phyloP scores from a whole-genome alignment of 2,329 filamentous ascomycete genomes.

The Xylariaceae sp. region DNA sequence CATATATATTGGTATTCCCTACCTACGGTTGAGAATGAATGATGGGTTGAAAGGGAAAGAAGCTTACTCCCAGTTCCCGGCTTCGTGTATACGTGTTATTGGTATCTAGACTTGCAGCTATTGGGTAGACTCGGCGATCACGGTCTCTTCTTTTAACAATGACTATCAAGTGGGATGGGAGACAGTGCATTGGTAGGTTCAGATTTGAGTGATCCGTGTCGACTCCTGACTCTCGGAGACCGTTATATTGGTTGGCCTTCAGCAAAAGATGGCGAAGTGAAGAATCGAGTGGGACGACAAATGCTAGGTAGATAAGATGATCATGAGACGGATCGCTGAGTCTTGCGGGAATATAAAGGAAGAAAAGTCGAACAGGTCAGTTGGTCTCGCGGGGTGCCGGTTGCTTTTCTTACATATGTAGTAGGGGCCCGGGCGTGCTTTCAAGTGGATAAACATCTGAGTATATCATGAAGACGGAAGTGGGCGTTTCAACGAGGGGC shows the following conservation, averaged over 20 bases:
- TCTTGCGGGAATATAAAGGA: neutral
- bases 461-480: too few relatives aligned
- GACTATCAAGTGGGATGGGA: neutral
- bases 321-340: neutral
- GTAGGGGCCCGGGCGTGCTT: neutral
- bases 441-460: neutral
- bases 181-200: neutral
- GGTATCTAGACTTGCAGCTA: conserved; percentile 5
- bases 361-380: neutral
- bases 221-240: neutral
- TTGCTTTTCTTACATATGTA: conserved; percentile 11
- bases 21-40: neutral
- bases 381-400: conserved; percentile 8
- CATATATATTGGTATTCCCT: conserved; percentile 2
- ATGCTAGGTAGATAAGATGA: neutral
- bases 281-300: neutral
- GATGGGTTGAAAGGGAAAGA: neutral
- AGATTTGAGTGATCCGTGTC: neutral
- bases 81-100: neutral
- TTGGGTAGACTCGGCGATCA: neutral
- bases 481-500: conserved; percentile 11
- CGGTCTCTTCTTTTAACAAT: neutral
- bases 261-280: neutral
- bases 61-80: conserved; percentile 7
- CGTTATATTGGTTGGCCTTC: neutral